phyloP scores from a whole-genome alignment of 805 yeast species.

The Candida yuanshanica region DNA sequence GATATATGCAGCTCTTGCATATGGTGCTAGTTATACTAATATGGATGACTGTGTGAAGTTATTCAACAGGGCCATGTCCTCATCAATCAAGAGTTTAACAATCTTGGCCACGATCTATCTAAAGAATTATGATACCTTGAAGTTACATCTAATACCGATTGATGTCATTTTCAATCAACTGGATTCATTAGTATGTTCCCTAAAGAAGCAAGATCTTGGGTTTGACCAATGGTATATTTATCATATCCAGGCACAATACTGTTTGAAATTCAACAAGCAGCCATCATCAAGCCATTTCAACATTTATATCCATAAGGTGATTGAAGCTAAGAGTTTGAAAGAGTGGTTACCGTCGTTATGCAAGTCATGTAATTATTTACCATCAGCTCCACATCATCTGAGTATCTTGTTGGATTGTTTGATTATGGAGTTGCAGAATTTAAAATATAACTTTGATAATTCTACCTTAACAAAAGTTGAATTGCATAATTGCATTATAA shows the following conservation, averaged over 20 bases:
- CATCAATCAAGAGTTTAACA: conserved; percentile 3
- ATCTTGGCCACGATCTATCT: conserved; percentile 10
- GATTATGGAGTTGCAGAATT: conserved; percentile 22
- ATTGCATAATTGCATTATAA: conserved; percentile 48
- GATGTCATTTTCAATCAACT: conserved; percentile 9
- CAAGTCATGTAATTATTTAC: conserved; percentile 4
- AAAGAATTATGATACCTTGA: conserved; percentile 4
- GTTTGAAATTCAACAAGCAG: conserved; percentile 32
- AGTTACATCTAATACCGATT: conserved; percentile 7
- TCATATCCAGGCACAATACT: conserved; percentile 38
- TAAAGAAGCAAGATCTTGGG: background rate
- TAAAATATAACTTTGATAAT: conserved; percentile 11
- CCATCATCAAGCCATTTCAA: conserved; percentile 33
- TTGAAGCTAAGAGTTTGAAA: conserved; percentile 5
- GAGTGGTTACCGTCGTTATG: conserved; percentile 10
- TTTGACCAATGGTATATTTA: conserved; percentile 43
- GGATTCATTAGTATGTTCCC: background rate
- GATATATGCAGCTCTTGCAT: conserved; percentile 5
- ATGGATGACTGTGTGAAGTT: conserved; percentile 7
- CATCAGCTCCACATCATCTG: conserved; percentile 1
- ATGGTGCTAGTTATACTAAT: conserved; percentile 7
- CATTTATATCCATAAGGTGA: conserved; percentile 13
- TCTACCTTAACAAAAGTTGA: conserved; percentile 31
- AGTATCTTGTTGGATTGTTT: conserved; percentile 7
- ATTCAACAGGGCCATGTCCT: conserved; percentile 5